These are phyloP conservation scores for Fagopyrum tataricum DNA, from an alignment of 148 eudicot species.

Conservation along the genomic window DNA sequence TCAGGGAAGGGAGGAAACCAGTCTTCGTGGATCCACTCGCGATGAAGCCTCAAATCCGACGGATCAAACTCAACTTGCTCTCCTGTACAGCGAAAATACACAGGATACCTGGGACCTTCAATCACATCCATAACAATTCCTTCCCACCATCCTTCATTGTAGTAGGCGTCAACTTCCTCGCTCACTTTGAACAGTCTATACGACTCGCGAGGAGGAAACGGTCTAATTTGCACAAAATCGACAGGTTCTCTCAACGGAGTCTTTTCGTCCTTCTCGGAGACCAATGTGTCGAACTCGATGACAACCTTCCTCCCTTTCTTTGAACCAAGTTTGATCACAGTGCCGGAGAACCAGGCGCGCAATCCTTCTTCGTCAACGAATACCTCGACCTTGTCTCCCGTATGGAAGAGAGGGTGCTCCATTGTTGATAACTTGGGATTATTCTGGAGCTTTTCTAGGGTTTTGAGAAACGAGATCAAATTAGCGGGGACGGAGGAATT, in stretches of 20 bases:
- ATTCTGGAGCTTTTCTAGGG: not conserved
- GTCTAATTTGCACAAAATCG: slow-evolving; percentile 64
- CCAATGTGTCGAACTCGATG: slow-evolving; percentile 57
- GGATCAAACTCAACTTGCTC: slow-evolving; percentile 47
- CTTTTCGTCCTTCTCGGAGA: slow-evolving; percentile 28
- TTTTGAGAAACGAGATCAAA: not conserved
- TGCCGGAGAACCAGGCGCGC: slow-evolving; percentile 69
- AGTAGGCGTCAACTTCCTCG: slow-evolving; percentile 72
- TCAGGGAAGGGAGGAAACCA: slow-evolving; percentile 62
- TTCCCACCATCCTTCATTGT: slow-evolving; percentile 93
- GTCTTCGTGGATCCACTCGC: slow-evolving; percentile 59
- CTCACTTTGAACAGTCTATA: slow-evolving; percentile 30
- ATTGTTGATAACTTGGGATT: slow-evolving; percentile 14
- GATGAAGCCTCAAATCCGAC: slow-evolving; percentile 49
- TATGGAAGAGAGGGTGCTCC: slow-evolving; percentile 30
- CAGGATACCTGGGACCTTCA: slow-evolving; percentile 27
- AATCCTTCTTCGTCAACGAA: slow-evolving; percentile 80
- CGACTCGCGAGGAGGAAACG: slow-evolving; percentile 46
- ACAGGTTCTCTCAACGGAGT: slow-evolving; percentile 45
- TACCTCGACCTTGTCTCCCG: slow-evolving; percentile 58
- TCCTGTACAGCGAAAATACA: slow-evolving; percentile 53
- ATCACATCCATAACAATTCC: slow-evolving; percentile 55
- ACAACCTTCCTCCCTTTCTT: slow-evolving; percentile 20
- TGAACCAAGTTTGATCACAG: slow-evolving; percentile 36
- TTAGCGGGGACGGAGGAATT: too few relatives aligned